phyloP scores from a whole-genome alignment of 108 stramenopile species.

The Skeletonema marinoi region DNA sequence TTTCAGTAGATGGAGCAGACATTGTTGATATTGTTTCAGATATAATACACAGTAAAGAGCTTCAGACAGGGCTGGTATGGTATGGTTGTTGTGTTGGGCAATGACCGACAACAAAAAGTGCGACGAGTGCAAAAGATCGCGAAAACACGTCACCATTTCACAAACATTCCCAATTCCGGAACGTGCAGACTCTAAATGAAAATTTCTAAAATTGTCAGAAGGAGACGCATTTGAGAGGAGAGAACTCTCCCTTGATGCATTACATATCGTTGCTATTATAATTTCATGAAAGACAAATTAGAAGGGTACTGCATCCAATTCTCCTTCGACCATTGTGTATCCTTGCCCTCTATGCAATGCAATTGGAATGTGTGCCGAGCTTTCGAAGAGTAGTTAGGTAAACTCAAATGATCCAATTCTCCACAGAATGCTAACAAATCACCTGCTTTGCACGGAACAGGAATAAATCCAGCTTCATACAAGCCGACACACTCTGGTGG shows the following conservation, averaged over 20 bases:
- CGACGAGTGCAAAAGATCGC: too few relatives aligned
- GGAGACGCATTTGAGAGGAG: too few relatives aligned
- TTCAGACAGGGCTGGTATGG: not conserved
- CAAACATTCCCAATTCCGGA: too few relatives aligned
- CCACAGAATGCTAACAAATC: conserved; percentile 88
- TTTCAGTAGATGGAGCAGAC: conserved; percentile 8
- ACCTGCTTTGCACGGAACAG: conserved; percentile 87
- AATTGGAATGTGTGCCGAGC: conserved; percentile 93
- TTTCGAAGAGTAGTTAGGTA: conserved; percentile 71
- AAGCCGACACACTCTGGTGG: conserved; percentile 46
- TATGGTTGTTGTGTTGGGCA: too few relatives aligned
- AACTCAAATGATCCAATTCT: conserved; percentile 87
- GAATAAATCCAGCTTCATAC: conserved; percentile 77
- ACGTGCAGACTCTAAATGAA: too few relatives aligned
- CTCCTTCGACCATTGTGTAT: conserved; percentile 67
- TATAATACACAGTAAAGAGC: too few relatives aligned
- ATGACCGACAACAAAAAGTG: not conserved
- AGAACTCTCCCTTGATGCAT: too few relatives aligned
- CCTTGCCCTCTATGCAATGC: conserved; percentile 86
- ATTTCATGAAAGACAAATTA: conserved; percentile 55
- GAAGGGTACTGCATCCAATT: conserved; percentile 94
- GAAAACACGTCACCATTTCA: too few relatives aligned
- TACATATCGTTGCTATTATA: conserved; percentile 5
- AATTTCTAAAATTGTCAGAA: too few relatives aligned
- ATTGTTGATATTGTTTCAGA: not conserved